phyloP scores from a whole-genome alignment of 2,329 filamentous ascomycete species.

The Aaosphaeria pasadenensis region DNA sequence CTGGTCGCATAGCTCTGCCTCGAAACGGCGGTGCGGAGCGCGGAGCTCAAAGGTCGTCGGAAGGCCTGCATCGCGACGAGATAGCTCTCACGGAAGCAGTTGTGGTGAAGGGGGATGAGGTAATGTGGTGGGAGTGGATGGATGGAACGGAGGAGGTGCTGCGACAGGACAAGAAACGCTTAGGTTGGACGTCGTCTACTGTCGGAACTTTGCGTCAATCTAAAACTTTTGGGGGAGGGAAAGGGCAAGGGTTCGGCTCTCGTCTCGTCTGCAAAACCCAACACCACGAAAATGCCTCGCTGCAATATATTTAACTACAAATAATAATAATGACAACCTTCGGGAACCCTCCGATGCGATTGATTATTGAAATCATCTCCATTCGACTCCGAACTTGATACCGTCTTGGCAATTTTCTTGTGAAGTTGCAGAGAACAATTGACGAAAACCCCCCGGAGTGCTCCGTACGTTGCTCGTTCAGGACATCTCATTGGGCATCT shows the following conservation, averaged over 20 bases:
- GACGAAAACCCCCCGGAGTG: no score
- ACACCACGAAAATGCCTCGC: conserved; percentile 3
- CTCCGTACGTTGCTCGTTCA: no score
- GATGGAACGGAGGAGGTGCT: conserved; percentile 11
- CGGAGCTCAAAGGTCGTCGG: conserved; percentile 69
- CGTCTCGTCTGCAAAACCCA: background rate
- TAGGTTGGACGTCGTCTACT: conserved; percentile 6
- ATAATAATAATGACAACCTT: no score
- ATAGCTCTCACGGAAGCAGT: conserved; percentile 20
- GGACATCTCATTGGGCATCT: no score
- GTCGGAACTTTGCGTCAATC: conserved; percentile 6
- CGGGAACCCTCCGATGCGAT: no score
- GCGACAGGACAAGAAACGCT: background rate
- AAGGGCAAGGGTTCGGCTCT: background rate
- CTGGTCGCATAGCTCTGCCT: conserved; percentile 73
- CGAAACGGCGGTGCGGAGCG: conserved; percentile 64
- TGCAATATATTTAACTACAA: no score
- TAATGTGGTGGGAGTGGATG: conserved; percentile 8
- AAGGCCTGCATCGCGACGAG: conserved; percentile 76
- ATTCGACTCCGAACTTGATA: no score
- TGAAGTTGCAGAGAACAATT: no score
- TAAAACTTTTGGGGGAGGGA: conserved; percentile 6
- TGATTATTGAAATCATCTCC: no score
- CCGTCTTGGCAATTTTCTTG: no score
- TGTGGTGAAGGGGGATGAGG: conserved; percentile 5